Evolutionary conservation across 768 basidiomycete species (phyloP).

Genomic region (Rhodosporidiobolus odoratus): DNA sequence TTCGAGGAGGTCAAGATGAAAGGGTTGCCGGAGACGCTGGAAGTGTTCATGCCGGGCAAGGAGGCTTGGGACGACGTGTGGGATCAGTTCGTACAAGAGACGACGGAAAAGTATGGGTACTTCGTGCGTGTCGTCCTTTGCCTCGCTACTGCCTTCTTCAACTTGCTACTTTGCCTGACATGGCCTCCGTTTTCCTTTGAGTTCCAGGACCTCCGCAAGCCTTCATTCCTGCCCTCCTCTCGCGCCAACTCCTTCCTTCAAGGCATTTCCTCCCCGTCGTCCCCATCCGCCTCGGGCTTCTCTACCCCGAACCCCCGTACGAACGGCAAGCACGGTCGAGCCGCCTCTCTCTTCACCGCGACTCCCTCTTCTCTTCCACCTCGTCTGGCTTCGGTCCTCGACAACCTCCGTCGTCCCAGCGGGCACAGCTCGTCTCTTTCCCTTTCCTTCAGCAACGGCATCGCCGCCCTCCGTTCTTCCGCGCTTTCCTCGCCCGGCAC

Average conservation of each 20-base stretch:
- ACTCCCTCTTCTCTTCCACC: constrained; percentile 4
- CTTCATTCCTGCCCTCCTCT: neutral
- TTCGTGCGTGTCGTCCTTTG: neutral
- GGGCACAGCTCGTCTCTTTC: constrained; percentile 5
- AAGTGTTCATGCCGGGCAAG: constrained; percentile 26
- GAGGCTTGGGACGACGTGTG: constrained; percentile 16
- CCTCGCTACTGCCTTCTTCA: too few relatives aligned
- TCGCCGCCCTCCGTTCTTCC: neutral
- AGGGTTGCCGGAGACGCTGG: constrained; percentile 6
- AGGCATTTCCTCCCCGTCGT: neutral
- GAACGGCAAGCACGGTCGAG: constrained; percentile 7
- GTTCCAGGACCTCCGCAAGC: constrained; percentile 2
- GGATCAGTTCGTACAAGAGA: neutral
- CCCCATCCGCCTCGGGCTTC: neutral
- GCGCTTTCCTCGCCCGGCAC: neutral
- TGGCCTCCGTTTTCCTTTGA: neutral
- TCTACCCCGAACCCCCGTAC: neutral
- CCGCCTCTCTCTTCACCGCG: constrained; percentile 20
- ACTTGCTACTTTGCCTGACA: neutral
- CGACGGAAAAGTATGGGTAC: neutral
- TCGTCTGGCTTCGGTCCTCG: constrained; percentile 14
- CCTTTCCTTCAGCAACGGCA: neutral
- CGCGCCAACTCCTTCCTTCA: constrained; percentile 7
- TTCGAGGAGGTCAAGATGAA: constrained; percentile 16
- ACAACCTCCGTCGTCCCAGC: constrained; percentile 3